Evolutionary conservation across 129 eudicot genomes (phyloP), one percentile per base, ranked within the genome.

Genomic region (Heracleum sosnowskyi): DNA sequence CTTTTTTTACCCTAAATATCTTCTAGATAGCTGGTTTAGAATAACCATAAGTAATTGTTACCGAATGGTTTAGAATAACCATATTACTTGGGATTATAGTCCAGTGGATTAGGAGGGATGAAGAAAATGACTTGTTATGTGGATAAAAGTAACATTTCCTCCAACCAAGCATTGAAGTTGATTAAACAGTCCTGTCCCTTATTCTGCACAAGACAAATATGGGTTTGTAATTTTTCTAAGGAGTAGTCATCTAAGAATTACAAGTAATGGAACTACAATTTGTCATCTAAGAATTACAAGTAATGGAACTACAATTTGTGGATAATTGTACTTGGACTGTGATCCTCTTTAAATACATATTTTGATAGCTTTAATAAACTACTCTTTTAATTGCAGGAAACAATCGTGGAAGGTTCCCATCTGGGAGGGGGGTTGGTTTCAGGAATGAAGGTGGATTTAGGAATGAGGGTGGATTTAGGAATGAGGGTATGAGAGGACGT

Each of bases 401-500:
- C 39, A 66, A 66, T 4, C 72, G 72, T 0, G 72, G 72, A 66
- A 66, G 72, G 72, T 66, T 66, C 72, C 20, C 72, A 13, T 20
- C 72, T 31, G 39, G 72, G 24, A 66, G 72, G 40, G 72, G 37
- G 40, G 36, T 33, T 66, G 72, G 72, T 66, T 66, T 66, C 40
- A 66, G 72, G 24, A 66, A 66, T 66, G 72, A 66, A 60, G 68
- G 68, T 60, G 68, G 93, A 31, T 90, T 82, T 77, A 86, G 94
- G 79, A 85, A 84, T 37, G 99, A 92, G 6, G 89, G 91, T 37
- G 68, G 93, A 31, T 90, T 82, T 77, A 86, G 94, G 79, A 85
- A 84, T 37, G 99, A 92, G 6, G 89, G 91, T 37, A 75, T 63
- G 72, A 85, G 98, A 86, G 97, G 96, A 15, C 96, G 97, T 79